These are phyloP conservation scores for Eurotiales sp. DNA, from an alignment of 2,329 filamentous ascomycete species.

Conservation along the genomic window DNA sequence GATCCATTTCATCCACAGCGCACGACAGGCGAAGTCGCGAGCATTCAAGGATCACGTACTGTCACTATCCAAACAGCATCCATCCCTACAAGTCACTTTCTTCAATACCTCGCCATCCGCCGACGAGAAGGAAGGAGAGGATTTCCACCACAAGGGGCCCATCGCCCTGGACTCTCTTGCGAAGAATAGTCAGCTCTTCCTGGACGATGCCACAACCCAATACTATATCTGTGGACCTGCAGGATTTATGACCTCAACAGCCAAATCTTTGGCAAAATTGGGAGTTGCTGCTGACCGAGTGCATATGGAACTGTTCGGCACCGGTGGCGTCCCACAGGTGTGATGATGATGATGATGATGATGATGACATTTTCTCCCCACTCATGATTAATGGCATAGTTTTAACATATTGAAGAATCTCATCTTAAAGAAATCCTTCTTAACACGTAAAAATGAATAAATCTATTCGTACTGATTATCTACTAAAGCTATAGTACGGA, in stretches of 20 bases:
- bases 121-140: slow-evolving; percentile 48
- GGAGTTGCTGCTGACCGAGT: slow-evolving; percentile 12
- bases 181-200: slow-evolving; percentile 51
- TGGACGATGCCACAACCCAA: slow-evolving; percentile 52
- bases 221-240: slow-evolving; percentile 72
- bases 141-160: slow-evolving; percentile 59
- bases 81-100: slow-evolving; percentile 51
- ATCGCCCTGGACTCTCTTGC: slow-evolving; percentile 58
- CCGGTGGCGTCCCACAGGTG: slow-evolving; percentile 40
- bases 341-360: slow-evolving; percentile 5
- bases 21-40: slow-evolving; percentile 43
- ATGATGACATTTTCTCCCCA: not conserved
- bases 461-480: no score
- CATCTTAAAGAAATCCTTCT: no score
- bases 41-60: slow-evolving; percentile 55
- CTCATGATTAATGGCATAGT: slow-evolving; percentile 9
- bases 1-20: slow-evolving; percentile 59
- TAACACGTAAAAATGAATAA: no score
- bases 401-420: no score
- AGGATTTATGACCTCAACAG: slow-evolving; percentile 57
- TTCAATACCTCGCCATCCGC: slow-evolving; percentile 55
- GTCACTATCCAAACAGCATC: slow-evolving; percentile 38
- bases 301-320: slow-evolving; percentile 65
- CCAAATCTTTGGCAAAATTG: not conserved
- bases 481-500: no score